A percentile compares a stretch with the other conserved stretches of the same genome.
Conservation (phyloP, 2,329 filamentous ascomycete species). For the Sporothrix sp. region DNA sequence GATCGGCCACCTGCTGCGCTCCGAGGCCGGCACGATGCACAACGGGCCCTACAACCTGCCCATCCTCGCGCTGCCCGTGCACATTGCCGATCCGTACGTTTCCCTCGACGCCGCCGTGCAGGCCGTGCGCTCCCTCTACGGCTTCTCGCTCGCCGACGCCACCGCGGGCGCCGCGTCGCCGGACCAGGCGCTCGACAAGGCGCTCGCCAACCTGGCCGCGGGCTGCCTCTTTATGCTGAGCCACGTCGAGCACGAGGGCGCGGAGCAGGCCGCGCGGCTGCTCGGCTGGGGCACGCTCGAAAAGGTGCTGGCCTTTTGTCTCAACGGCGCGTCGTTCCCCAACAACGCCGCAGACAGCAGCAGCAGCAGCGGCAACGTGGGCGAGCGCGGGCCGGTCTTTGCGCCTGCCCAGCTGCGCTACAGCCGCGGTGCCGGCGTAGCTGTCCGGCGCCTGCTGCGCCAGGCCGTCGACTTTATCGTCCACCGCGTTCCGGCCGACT, state of each 20-base stretch:
- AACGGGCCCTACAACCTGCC: constrained; percentile 12
- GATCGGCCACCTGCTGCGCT: constrained; percentile 13
- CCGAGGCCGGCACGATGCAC: constrained; percentile 5
- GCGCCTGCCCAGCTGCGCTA: constrained; percentile 35
- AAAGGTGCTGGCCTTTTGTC: constrained; percentile 15
- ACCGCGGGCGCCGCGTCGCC: background rate
- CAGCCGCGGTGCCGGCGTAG: constrained; percentile 41
- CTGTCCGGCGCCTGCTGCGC: constrained; percentile 35
- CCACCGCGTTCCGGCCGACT: constrained; percentile 48
- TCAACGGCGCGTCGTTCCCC: constrained; percentile 22
- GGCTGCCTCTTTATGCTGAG: constrained; percentile 17
- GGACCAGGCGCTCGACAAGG: constrained; percentile 10
- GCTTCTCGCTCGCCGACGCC: constrained; percentile 6
- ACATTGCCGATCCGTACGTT: constrained; percentile 15
- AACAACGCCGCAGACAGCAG: constrained; percentile 20
- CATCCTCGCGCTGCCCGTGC: constrained; percentile 7
- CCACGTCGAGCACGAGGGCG: constrained; percentile 10
- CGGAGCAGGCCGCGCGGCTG: constrained; percentile 12
- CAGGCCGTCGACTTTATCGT: constrained; percentile 50
- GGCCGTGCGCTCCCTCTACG: constrained; percentile 19
- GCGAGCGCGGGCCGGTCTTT: constrained; percentile 15
- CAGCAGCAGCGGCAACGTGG: constrained; percentile 18
- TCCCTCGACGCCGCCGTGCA: constrained; percentile 10
- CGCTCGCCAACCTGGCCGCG: constrained; percentile 14
- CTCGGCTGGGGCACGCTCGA: constrained; percentile 18